Base-by-base conservation (phyloP, 768 basidiomycete genomes). In the Suillus decipiens region DNA sequence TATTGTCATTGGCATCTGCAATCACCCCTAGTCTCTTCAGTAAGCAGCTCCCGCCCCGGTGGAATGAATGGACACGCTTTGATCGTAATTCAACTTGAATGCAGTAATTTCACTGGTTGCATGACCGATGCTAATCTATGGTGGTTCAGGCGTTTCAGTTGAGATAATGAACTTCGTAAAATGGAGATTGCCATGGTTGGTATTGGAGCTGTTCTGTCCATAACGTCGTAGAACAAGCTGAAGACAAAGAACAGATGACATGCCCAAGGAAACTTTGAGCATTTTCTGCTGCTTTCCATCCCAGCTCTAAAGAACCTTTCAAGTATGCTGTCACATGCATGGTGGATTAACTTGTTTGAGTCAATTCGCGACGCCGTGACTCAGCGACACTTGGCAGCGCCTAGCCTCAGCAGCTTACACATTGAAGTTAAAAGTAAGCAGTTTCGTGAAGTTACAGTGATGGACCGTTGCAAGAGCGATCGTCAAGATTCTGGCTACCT, bases 61-160 rank as follows among this genome's bases (percentile, higher is more conserved):
- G 86, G 85, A 89, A 88, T 68, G n/a, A 28, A 28, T 28, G 78
- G 79, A 33, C 77, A 79, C 33, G 79, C 79, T n/a, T 80, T 81
- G 39, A 72, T 88, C 71, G 81, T 77, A 8, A 86, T 90, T 48
- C 89, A 89, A 70, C 89, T 90, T 48, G 88, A 89, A 70, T 90
- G 87, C 66, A 86, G 86, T 73, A 90, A 87, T 68, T 90, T 85
- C 68, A 73, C 77, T 1, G 88, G 89, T n/a, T 79, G 88, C 5
- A 83, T 87, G 14, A 80, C 82, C 5, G 89, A 88, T 0, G 86
- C 88, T n/a, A 6, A 77, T 90, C 37, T 87, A 87, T 81, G 89
- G 89, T 51, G 89, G 87, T 5, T 81, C 82, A 12, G 89, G 88
- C 24, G 76, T 81, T 9, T 67, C 54, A 8, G 68, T 71, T 11